Conservation (phyloP, 306 rosid species). For the Trifolium fragiferum region DNA sequence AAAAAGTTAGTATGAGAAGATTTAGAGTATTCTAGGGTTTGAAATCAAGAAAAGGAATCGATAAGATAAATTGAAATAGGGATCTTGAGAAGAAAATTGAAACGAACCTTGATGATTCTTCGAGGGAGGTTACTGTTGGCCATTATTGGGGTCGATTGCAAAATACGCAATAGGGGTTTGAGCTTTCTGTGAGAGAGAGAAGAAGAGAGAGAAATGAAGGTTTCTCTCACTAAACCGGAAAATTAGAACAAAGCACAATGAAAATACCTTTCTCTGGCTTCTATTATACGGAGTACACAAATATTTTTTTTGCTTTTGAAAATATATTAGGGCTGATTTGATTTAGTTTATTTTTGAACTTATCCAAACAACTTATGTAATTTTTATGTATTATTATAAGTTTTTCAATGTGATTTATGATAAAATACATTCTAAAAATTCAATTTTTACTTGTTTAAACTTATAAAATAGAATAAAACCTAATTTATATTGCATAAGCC, state of each 20-base stretch:
- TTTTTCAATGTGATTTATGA: too few species aligned
- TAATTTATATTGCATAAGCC: too few species aligned
- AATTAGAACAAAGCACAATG: not conserved
- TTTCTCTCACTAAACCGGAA: slow-evolving; percentile 49
- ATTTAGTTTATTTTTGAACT: too few species aligned
- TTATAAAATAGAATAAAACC: too few species aligned
- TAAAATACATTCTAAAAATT: too few species aligned
- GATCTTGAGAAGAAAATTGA: slow-evolving; percentile 51
- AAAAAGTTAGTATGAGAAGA: not conserved
- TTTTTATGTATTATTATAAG: too few species aligned
- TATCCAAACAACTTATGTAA: too few species aligned
- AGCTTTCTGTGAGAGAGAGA: slow-evolving; percentile 18
- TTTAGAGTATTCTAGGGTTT: not conserved
- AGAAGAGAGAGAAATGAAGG: slow-evolving; percentile 34
- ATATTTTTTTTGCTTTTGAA: too few species aligned
- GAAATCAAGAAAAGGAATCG: slow-evolving; percentile 35
- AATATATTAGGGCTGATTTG: too few species aligned
- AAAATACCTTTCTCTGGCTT: not conserved
- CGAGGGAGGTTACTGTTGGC: slow-evolving; percentile 96
- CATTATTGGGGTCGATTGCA: slow-evolving; percentile 71
- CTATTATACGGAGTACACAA: not conserved
- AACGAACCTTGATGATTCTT: slow-evolving; percentile 79
- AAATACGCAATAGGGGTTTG: slow-evolving; percentile 69
- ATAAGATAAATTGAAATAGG: slow-evolving; percentile 49
- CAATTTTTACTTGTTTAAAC: too few species aligned